Conservation (phyloP, 106 monocot species). For the Dioscorea alata region DNA sequence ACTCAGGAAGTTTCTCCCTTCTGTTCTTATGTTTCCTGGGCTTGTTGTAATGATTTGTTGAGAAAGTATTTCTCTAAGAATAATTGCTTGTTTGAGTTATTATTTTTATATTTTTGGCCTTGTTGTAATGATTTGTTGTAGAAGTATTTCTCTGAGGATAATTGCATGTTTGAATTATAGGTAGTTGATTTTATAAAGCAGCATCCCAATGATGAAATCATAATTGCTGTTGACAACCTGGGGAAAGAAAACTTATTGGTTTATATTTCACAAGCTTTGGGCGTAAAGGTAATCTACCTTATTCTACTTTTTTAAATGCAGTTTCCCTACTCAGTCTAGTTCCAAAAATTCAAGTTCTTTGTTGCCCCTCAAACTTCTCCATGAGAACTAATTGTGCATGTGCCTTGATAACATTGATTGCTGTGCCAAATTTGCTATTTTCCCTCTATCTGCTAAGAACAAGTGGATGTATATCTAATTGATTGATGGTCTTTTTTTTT, state of each 20-base stretch:
- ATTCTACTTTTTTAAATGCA: conserved; percentile 1
- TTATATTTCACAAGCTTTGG: conserved; percentile 46
- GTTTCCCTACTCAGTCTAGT: not conserved
- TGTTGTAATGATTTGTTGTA: not conserved
- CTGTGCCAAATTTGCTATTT: too few species aligned
- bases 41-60: not conserved
- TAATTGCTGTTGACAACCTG: conserved; percentile 73
- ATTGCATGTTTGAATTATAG: conserved; percentile 17
- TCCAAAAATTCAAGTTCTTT: not conserved
- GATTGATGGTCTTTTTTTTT: not conserved
- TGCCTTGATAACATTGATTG: too few species aligned
- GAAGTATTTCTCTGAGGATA: too few species aligned
- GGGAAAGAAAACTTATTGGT: conserved; percentile 84
- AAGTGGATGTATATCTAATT: not conserved
- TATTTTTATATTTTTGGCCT: too few species aligned
- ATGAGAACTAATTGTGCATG: too few species aligned
- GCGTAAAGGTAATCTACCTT: conserved; percentile 35
- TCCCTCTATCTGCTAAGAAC: not conserved
- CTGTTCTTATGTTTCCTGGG: not conserved
- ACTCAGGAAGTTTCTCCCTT: not conserved
- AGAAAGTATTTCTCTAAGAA: too few species aligned
- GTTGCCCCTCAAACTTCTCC: not conserved
- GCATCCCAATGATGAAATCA: conserved; percentile 68
- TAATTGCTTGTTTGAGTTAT: not conserved
- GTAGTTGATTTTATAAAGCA: conserved; percentile 57